Base-by-base conservation (phyloP, 2,329 filamentous ascomycete genomes). In the Periconia macrospinosa region DNA sequence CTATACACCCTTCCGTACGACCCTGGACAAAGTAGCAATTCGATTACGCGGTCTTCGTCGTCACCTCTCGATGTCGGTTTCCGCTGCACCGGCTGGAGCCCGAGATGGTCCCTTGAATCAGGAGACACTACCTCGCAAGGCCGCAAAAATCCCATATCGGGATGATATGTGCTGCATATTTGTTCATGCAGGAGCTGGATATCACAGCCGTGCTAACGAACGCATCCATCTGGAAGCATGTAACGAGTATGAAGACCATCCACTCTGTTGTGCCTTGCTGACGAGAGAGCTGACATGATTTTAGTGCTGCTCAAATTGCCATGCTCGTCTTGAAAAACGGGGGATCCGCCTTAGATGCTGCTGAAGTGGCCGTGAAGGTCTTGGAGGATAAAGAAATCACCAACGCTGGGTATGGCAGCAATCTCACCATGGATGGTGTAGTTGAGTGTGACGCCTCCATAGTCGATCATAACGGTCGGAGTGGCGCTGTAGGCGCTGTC, bases 391-490 rank as follows among this genome's bases (percentile, higher is more conserved):
- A 89, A 53, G 92, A 97, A 66, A 95, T 99, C 61, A 99, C 95
- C 35, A 99, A 99, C 72, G 90, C 93, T 37, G 94, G 94, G 0
- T 97, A 90, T 70, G 94, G 95, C 45, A 99, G 94, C 75, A 99
- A 99, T 66, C 79, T 99, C 20, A 88, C 91, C 43, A 90, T 96
- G 58, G 89, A 97, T 62, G 94, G 94, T 1, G 84, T 86, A 1
- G 94, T 97, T 13, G 94, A 99, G 73, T 95, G 92, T 63, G 94
- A 99, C 78, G 94, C 94, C 51, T 92, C 91, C 0, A 84, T 99
- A 50, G 89, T 99, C 41, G 92, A 99, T 67, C 90, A 97, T 70
- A 79, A 88, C 47, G 94, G 95, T 41, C 86, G 92, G 59, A 97
- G 93, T 71, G 94, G 94, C 61, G 94, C 92, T 41, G 95, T 91